Evolutionary conservation across 208 protist species (phyloP).

Genomic region (Wallacemonas rigidus): DNA sequence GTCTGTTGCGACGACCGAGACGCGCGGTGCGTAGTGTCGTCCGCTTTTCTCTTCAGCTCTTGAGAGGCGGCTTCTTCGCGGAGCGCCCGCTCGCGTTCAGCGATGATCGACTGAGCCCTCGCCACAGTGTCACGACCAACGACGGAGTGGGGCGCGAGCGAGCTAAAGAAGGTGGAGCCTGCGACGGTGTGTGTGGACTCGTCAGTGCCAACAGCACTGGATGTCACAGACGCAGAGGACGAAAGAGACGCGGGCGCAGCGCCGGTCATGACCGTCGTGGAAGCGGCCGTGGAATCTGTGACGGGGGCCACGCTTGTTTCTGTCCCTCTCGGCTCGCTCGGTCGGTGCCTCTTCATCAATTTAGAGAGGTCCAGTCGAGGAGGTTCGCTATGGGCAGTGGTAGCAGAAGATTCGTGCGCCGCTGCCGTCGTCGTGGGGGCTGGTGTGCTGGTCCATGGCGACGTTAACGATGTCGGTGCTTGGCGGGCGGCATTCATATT

Average conservation of each 20-base stretch:
- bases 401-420: not conserved
- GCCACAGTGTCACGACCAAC: conserved; percentile 25
- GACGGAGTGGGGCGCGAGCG: not conserved
- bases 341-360: conserved; percentile 11
- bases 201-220: not conserved
- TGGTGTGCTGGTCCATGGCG: not conserved
- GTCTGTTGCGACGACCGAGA: too few relatives aligned
- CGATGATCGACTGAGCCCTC: conserved; percentile 39
- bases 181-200: conserved; percentile 3
- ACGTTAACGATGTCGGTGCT: not conserved
- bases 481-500: conserved; percentile 28
- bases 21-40: too few relatives aligned
- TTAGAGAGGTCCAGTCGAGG: conserved; percentile 24
- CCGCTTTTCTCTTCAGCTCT: too few relatives aligned
- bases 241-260: too few relatives aligned
- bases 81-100: conserved; percentile 15
- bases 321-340: not conserved
- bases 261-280: not conserved
- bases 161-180: not conserved
- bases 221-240: not conserved
- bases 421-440: not conserved
- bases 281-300: not conserved
- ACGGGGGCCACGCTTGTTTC: not conserved
- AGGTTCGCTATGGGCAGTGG: not conserved
- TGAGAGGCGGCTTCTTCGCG: not conserved